Conservation (phyloP, 352 stramenopile genomes). For the Phytophthora cryptogea region DNA sequence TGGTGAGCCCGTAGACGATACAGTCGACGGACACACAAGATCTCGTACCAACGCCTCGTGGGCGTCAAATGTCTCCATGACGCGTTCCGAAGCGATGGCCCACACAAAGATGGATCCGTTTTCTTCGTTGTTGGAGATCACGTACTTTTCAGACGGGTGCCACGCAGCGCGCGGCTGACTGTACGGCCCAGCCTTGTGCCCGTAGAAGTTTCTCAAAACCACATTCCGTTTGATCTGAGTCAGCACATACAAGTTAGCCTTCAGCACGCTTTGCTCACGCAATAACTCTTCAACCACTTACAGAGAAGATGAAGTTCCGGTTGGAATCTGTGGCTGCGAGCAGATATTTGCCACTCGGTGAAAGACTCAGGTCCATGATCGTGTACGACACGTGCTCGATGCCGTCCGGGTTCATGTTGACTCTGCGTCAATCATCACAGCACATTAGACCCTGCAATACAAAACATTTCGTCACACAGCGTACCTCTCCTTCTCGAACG, state of each 20-base stretch:
- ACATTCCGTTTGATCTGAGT: conserved; percentile 66
- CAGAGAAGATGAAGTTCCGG: conserved; percentile 79
- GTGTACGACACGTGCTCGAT: conserved; percentile 90
- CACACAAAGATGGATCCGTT: conserved; percentile 65
- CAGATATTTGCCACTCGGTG: conserved; percentile 76
- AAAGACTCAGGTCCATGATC: conserved; percentile 84
- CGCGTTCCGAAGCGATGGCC: conserved; percentile 77
- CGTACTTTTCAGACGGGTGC: conserved; percentile 84
- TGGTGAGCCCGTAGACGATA: conserved; percentile 19
- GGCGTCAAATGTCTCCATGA: conserved; percentile 67
- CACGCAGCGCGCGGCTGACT: conserved; percentile 76
- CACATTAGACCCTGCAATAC: not conserved
- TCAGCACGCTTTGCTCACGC: not conserved
- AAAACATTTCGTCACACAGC: not conserved
- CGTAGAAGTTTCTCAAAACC: conserved; percentile 78
- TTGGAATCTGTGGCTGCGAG: conserved; percentile 83
- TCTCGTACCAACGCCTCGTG: conserved; percentile 78
- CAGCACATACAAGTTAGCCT: conserved; percentile 3
- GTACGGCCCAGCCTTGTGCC: conserved; percentile 82
- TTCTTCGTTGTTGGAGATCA: conserved; percentile 85
- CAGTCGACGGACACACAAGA: conserved; percentile 25
- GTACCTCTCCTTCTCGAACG: conserved; percentile 82
- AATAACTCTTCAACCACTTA: conserved; percentile 21
- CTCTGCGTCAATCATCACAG: conserved; percentile 31
- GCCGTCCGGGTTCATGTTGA: conserved; percentile 88